Evolutionary conservation across 2,329 filamentous ascomycete species (phyloP), one percentile per base, ranked within the genome.

Genomic region (Paramyrothecium roridum): DNA sequence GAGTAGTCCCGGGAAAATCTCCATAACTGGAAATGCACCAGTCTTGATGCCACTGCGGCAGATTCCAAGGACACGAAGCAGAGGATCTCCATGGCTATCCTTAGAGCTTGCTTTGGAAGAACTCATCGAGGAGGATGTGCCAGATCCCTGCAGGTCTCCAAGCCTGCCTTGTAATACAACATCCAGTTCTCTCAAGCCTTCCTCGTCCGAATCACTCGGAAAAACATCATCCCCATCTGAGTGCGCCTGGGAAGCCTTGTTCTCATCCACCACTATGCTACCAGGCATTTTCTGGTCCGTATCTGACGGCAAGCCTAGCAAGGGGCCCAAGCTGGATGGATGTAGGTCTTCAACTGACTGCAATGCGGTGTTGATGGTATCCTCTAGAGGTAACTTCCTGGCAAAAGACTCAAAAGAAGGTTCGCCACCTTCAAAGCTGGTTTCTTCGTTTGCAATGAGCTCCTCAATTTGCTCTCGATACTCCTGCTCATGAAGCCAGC

Each of bases 401-500:
- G 89, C 76, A 69, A 93, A 95, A 1, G 74, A 81, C 26, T 89
- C 83, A 62, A 93, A 93, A 1, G 75, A 78, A 13, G 82, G 59
- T 11, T 76, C 67, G 7, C 69, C 65, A 17, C 48, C 46, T 17
- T 69, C 75, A 22, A 76, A 69, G 23, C 72, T 73, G 6, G 72
- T 71, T 57, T 76, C 81, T 67, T 97, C 92, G 22, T 87, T 78
- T 1, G 74, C 67, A 10, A 90, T 83, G 22, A 96, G 77, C 23
- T 81, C 74, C 30, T 76, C 71, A 2, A 96, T 76, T 62, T 89
- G 80, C 47, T 86, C 76, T 33, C 84, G 79, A 65, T 88, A 93
- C 65, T 96, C 93, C 49, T 91, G 86, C 68, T 98, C 93, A 62
- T 97, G 93, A 54, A 97, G 88, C 93, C 95, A 99, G 0, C 86